Evolutionary conservation across 768 basidiomycete species (phyloP), one percentile per base, ranked within the genome.

Genomic region (Psilocybe sp.): DNA sequence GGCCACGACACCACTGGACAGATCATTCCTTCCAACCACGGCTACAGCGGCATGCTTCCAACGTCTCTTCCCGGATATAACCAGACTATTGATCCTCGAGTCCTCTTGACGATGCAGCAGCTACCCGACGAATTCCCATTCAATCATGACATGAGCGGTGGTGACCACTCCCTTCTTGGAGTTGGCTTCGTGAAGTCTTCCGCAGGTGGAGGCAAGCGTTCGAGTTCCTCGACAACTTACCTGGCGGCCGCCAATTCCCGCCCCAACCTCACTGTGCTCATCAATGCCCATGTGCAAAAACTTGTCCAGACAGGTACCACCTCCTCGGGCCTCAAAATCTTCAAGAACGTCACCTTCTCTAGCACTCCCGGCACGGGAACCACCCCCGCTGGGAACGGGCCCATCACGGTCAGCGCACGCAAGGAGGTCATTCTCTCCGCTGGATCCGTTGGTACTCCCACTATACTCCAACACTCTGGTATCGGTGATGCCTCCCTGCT

Each of bases 401-500:
- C 23, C 4, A 28, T 28, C 3, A 28, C 23, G 23, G 52, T 65
- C 8, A 50, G 44, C 5, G 67, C 68, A 1, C 47, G 46, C 18
- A 61, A 61, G 37, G 72, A 74, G 42, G 64, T 73, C 42, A 64
- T 73, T 41, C 48, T 74, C 12, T 66, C 66, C 13, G 73, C 69
- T 1, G 74, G 74, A 19, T 59, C 66, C 5, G 64, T 72, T 44
- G 40, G 59, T 35, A 62, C 67, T 0, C 65, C 70, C 1, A 54
- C 58, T 15, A 52, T 72, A n/a, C 61, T 74, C 4, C 65, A 74
- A 57, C 64, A 72, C 3, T 78, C 76, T 18, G 66, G 66, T 9
- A 74, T 80, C 45, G 79, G 78, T 6, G 67, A 71, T 47, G 48
- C 60, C 8, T 42, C 49, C 0, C 60, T 69, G 11, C 68, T 81